Base-by-base conservation (phyloP, 176 grass and related monocot genomes). In the Zoysia japonica region DNA sequence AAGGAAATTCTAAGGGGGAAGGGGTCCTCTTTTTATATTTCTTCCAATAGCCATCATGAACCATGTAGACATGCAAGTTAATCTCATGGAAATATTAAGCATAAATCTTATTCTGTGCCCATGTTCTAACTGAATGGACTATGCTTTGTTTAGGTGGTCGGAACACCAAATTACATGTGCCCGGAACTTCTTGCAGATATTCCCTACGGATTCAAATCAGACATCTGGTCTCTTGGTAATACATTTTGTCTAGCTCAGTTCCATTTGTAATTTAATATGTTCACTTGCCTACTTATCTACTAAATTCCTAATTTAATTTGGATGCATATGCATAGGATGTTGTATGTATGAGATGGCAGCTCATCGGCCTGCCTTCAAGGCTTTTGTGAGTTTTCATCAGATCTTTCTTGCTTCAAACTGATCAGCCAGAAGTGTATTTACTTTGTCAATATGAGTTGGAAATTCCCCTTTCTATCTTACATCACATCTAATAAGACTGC, bases 161-260 rank as follows among this genome's bases (percentile, higher is more conserved):
- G 96, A 79, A 99, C 96, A 61, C 96, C 96, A 68, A 99, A 99
- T 86, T 99, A 99, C 78, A 99, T 99, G 96, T 99, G 96, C 70
- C 96, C 96, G 11, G 96, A 99, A 80, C 80, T 99, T 47, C 92
- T 99, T 84, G 85, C 96, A 53, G 96, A 96, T 77, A 99, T 99
- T 83, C 96, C 96, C 7, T 99, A 99, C 52, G 96, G 96, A 69
- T 99, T 95, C 72, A 99, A 99, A 77, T 99, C 96, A 49, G 96
- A 99, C 51, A 99, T 99, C 52, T 99, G 96, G 96, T 99, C 96
- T 67, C 90, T 99, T 41, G 96, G 96, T 99, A 95, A 73, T 65
- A 54, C 7, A 53, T 64, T 48, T 70, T 42, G 40, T 15, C 41
- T 66, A 16, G 4, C 35, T 93, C 42, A 91, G 85, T 90, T 88